Conservation (phyloP, 177 flowering plant species). For the Tripterygium wilfordii region DNA sequence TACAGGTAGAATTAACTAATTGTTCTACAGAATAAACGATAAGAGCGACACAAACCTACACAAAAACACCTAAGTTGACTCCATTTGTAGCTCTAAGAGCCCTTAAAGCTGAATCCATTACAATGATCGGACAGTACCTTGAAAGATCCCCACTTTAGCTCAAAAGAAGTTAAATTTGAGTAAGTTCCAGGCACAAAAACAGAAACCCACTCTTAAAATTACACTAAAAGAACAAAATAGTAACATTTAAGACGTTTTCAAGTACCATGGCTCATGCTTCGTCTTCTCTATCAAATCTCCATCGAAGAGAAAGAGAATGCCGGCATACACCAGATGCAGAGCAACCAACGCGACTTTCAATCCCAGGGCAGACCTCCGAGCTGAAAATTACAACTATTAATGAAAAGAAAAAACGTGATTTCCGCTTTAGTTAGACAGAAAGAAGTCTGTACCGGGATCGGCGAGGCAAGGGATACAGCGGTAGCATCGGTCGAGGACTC, state of each 20-base stretch:
- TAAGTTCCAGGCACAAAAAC: not conserved
- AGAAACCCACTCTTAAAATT: too few species aligned
- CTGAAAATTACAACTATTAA: conserved; percentile 21
- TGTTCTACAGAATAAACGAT: too few species aligned
- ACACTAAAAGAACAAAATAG: too few species aligned
- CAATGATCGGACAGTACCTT: too few species aligned
- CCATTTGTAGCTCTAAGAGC: too few species aligned
- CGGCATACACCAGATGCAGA: conserved; percentile 63
- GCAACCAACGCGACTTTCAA: conserved; percentile 62
- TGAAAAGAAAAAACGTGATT: not conserved
- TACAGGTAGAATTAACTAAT: too few species aligned
- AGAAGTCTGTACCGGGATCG: conserved; percentile 60
- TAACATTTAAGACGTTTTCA: too few species aligned
- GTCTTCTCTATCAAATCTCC: conserved; percentile 51
- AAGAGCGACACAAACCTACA: too few species aligned
- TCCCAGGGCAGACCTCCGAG: conserved; percentile 61
- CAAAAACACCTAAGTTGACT: too few species aligned
- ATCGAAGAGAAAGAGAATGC: conserved; percentile 59
- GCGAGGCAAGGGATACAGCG: conserved; percentile 11
- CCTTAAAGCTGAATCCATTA: too few species aligned
- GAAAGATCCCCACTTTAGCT: too few species aligned
- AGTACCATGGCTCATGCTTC: conserved; percentile 68
- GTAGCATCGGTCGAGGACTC: not conserved
- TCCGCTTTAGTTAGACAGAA: not conserved
- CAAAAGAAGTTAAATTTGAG: too few species aligned